phyloP scores from a whole-genome alignment of 345 rosid species.

The Viola odorata region DNA sequence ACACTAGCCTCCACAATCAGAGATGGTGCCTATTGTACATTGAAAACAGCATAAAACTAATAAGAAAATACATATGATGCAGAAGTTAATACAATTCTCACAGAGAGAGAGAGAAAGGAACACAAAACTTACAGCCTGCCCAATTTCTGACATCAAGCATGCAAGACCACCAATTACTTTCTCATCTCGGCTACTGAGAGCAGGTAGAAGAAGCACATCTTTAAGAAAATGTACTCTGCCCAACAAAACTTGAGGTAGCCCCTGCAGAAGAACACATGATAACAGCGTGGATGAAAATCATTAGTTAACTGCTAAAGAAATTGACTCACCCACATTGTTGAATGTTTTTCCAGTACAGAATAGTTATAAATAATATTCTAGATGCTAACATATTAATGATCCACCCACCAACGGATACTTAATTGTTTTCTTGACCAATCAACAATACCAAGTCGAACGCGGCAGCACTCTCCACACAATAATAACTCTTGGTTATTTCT shows the following conservation, averaged over 20 bases:
- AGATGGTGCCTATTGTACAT: slow-evolving; percentile 63
- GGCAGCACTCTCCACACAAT: too few relatives aligned
- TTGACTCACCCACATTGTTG: background rate
- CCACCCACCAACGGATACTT: too few relatives aligned
- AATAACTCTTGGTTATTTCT: too few relatives aligned
- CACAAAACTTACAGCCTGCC: slow-evolving; percentile 75
- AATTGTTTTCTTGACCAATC: too few relatives aligned
- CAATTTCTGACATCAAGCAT: slow-evolving; percentile 86
- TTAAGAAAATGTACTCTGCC: slow-evolving; percentile 68
- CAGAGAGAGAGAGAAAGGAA: slow-evolving; percentile 7
- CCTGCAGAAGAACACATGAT: slow-evolving; percentile 46
- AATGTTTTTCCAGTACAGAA: background rate
- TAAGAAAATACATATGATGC: slow-evolving; percentile 10
- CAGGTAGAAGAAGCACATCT: slow-evolving; percentile 72
- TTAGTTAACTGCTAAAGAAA: background rate
- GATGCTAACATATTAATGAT: too few relatives aligned
- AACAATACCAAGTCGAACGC: too few relatives aligned
- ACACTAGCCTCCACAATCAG: slow-evolving; percentile 78
- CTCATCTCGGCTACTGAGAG: slow-evolving; percentile 65
- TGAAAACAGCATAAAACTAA: slow-evolving; percentile 10
- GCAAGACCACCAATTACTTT: slow-evolving; percentile 80
- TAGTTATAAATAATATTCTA: too few relatives aligned
- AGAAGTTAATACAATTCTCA: background rate
- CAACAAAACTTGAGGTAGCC: slow-evolving; percentile 77
- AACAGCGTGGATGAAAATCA: background rate